Base-by-base conservation (phyloP, 2,329 filamentous ascomycete species). In the Allantophomopsis cytisporea region DNA sequence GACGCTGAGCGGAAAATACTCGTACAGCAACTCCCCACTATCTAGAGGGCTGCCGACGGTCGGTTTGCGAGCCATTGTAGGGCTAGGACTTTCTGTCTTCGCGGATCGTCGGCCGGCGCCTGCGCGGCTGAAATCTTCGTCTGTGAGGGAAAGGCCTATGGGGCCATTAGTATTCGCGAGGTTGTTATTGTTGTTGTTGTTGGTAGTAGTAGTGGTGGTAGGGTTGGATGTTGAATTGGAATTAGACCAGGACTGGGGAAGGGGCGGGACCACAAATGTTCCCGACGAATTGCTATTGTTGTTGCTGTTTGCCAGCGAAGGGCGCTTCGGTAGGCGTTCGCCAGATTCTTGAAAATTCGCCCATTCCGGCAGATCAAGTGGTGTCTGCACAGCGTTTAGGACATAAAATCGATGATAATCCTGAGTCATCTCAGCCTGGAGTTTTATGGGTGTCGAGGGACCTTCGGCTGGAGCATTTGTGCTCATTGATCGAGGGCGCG, bases 1-100 rank as follows among this genome's bases (percentile, higher is more conserved):
- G 42, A 94, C 63, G 37, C 82, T 87, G 13, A 96, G 67, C 0
- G 88, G 88, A 47, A 96, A 95, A 55, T 96, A 95, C 61, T 96
- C 88, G 55, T 95, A 95, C 14, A 95, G 64, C 47, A 88, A 65
- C 59, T 95, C 88, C 1, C 80, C 80, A 49, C 80, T 81, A 50
- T 94, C 86, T 47, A 78, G 62, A 28, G 83, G 69, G 54, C 80
- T 79, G 54, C 73, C 70, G 16, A 41, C 28, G 45, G 37, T 48
- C 67, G 37, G 33, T 39, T 45, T 47, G 37, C 38, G 45, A 41
- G 68, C 35, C 53, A 48, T 55, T 40, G 46, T 43, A 56, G 46
- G 41, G 57, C 47, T 46, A 28, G 45, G 46, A 23, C 36, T 40
- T 31, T 43, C 28, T 3, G 35, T 31, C 36, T 43, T 30, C 16